Base-by-base conservation (phyloP, 2,329 filamentous ascomycete species). In the Scedosporium dehoogii region DNA sequence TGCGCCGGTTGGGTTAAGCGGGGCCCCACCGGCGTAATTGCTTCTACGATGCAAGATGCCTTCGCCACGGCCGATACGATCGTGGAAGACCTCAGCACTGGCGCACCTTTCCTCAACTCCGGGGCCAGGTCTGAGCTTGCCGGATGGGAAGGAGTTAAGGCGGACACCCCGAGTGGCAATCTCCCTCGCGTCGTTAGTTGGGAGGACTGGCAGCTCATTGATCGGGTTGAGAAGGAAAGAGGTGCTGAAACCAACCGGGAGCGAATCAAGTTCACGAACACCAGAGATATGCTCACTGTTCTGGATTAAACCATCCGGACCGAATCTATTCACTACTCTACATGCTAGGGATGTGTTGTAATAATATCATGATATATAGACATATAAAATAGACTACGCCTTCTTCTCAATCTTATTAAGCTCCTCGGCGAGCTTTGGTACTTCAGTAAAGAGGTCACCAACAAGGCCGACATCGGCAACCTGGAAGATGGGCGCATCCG, bases 401-500 rank as follows among this genome's bases (percentile, higher is more conserved):
- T 60, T 60, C 44, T 56, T 57, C 44, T 62, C 41, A n/a, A 62
- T 48, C 74, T 82, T 63, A 79, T 93, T 94, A 67, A 99, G 74
- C 84, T 97, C 97, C 79, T 97, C 90, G 1, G 92, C 97, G 75
- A 99, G 79, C 80, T 97, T 92, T 1, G 94, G 94, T 53, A 97
- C 91, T 79, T 91, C 92, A 63, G 96, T 91, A 73, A 97, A 97
- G 69, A 99, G 77, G 79, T 99, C 94, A 48, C 92, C 93, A 4
- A 99, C 93, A 60, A 99, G 79, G 12, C 94, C 94, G 61, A 97
- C 92, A 76, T 99, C 94, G 4, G 94, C 94, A 64, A 99, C 86
- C 77, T 99, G 94, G 82, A 99, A 99, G 69, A 99, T 99, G 33
- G 94, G 94, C 63, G 94, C 94, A 75, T 99, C 94, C 4, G 87